Percentiles rank a stretch among this genome's conserved stretches.
Evolutionary conservation across 2,329 filamentous ascomycete genomes (phyloP).

Genomic region (Neurospora sp.): DNA sequence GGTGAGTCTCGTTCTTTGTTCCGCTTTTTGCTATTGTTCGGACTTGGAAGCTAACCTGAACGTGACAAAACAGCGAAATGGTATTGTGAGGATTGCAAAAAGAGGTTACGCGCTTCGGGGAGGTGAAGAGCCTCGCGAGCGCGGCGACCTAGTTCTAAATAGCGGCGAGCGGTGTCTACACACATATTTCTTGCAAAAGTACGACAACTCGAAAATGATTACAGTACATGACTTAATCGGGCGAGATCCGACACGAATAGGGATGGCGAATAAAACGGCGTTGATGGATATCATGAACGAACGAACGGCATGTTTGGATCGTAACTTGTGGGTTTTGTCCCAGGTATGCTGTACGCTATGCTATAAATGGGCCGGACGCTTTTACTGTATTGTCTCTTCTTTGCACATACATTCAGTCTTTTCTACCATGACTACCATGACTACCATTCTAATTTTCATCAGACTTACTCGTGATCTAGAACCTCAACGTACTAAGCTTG

Average conservation of each 20-base stretch:
- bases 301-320: background rate
- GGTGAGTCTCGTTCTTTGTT: constrained; percentile 39
- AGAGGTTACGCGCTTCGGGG: constrained; percentile 46
- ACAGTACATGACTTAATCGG: background rate
- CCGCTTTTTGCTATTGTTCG: background rate
- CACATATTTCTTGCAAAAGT: background rate
- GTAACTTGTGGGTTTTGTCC: background rate
- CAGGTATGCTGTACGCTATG: background rate
- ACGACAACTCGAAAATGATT: background rate
- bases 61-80: constrained; percentile 53
- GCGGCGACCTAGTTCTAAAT: background rate
- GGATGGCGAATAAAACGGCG: background rate
- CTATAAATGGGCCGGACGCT: background rate
- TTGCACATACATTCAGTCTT: background rate
- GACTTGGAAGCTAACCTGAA: constrained; percentile 22
- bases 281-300: background rate
- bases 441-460: no score
- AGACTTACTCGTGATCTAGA: no score
- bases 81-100: constrained; percentile 74
- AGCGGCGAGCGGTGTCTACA: background rate
- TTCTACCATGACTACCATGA: background rate
- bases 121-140: constrained; percentile 33
- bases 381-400: background rate
- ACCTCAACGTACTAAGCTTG: no score
- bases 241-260: background rate